Conservation (phyloP, 192 early-diverging fungal genomes). For the Mortierella hygrophila region DNA sequence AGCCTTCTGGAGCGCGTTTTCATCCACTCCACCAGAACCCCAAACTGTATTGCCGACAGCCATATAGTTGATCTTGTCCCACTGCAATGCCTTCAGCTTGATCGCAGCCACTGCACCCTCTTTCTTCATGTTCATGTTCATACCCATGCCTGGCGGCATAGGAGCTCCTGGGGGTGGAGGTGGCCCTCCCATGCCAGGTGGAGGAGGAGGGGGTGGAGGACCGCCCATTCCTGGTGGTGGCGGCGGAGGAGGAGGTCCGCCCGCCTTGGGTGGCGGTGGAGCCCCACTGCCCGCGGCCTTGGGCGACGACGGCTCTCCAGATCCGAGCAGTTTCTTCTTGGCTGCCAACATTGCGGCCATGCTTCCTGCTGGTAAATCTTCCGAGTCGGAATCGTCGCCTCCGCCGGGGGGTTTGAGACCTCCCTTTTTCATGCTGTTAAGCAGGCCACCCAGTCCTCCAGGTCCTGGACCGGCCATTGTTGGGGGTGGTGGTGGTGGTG, state of each 20-base stretch:
- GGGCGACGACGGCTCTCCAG: slow-evolving; percentile 50
- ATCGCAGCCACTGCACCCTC: slow-evolving; percentile 73
- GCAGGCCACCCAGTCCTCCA: slow-evolving; percentile 38
- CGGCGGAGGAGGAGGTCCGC: slow-evolving; percentile 46
- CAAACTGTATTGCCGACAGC: slow-evolving; percentile 75
- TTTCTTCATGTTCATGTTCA: slow-evolving; percentile 72
- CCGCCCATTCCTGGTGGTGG: slow-evolving; percentile 22
- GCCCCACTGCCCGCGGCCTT: not conserved
- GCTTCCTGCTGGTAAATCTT: slow-evolving; percentile 37
- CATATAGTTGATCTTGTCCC: slow-evolving; percentile 82
- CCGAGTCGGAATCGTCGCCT: slow-evolving; percentile 30
- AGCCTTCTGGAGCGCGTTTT: slow-evolving; percentile 61
- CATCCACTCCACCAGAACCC: slow-evolving; percentile 67
- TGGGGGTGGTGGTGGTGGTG: slow-evolving; percentile 55
- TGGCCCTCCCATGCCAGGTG: slow-evolving; percentile 23
- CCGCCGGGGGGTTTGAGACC: not conserved
- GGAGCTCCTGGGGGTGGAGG: slow-evolving; percentile 48
- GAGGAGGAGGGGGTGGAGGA: slow-evolving; percentile 58
- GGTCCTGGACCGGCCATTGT: not conserved
- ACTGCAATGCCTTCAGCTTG: slow-evolving; percentile 82
- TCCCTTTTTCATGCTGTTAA: slow-evolving; percentile 42
- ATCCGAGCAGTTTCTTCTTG: slow-evolving; percentile 49
- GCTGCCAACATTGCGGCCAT: slow-evolving; percentile 50
- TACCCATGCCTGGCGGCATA: slow-evolving; percentile 39
- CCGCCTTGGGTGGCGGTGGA: slow-evolving; percentile 34